phyloP scores from a whole-genome alignment of 2,329 filamentous ascomycete genomes.

The Paraphaeosphaeria minitans region DNA sequence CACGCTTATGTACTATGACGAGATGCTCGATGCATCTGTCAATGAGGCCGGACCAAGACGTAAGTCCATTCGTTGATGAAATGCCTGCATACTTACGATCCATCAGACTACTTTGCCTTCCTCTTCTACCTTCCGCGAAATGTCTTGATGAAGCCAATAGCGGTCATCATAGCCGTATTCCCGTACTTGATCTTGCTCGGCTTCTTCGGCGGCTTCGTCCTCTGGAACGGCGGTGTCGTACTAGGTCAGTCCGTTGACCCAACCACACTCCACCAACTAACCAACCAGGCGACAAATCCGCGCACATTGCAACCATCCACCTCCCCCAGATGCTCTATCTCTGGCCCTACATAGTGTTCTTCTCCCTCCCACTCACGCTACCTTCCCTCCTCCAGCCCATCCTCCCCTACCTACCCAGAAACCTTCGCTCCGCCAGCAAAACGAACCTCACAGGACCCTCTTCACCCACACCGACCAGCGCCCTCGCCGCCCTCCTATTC shows the following conservation, averaged over 20 bases:
- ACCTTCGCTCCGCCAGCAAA: conserved; percentile 15
- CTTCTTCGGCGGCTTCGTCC: conserved; percentile 75
- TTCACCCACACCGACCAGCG: conserved; percentile 15
- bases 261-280: conserved; percentile 17
- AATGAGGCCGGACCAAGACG: conserved; percentile 31
- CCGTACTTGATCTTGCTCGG: conserved; percentile 67
- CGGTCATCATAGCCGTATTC: conserved; percentile 47
- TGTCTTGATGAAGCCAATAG: conserved; percentile 51
- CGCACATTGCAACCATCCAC: conserved; percentile 88
- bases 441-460: conserved; percentile 15
- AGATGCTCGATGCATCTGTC: conserved; percentile 30
- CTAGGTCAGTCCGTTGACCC: conserved; percentile 63
- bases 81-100: conserved; percentile 9
- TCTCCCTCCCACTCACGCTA: conserved; percentile 78
- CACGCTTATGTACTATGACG: conserved; percentile 26
- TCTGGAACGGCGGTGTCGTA: conserved; percentile 90
- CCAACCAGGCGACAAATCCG: conserved; percentile 80
- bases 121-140: conserved; percentile 68
- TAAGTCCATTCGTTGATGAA: conserved; percentile 13
- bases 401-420: conserved; percentile 27
- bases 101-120: conserved; percentile 32
- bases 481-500: conserved; percentile 44
- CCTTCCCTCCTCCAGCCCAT: conserved; percentile 56
- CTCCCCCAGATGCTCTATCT: conserved; percentile 93
- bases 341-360: conserved; percentile 88